Evolutionary conservation across 805 yeast species (phyloP), one percentile per base, ranked within the genome.

Genomic region (Starmerella ratchasimensis): DNA sequence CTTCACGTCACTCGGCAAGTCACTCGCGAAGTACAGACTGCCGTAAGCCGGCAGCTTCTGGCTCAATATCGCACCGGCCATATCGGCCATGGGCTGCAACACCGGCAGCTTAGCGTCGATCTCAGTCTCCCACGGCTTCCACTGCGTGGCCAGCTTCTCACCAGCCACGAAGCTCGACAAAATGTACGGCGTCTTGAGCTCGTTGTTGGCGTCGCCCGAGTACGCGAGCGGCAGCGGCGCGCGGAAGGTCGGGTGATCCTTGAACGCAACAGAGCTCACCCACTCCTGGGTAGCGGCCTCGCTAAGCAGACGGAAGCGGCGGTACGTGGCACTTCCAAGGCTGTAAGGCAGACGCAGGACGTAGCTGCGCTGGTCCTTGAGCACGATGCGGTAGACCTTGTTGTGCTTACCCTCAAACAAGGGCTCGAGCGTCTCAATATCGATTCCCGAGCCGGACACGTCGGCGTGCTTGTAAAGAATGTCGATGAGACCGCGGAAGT

Each of bases 271-370:
- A 7, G 30, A 8, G 25, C 65, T 57, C 38, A 77, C 66, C 57
- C 80, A 90, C 59, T 88, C 97, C 66, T 81, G 64, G 1, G 97
- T 88, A 16, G 98, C 98, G 37, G 76, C 95, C 59, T 88, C 98
- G 55, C 84, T 74, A 56, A 79, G 75, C 52, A 88, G 65, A 49
- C 81, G 76, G 20, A 49, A 45, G 37, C 48, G 42, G 43, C 77
- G 67, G 33, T 72, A 67, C 39, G 74, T 74, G 23, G 76, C 68
- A 37, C 65, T 65, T 40, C 77, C 80, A 16, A 83, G 67, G 35
- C 78, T 80, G 56, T 90, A 90, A 17, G 97, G 98, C 37, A 90
- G 71, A 57, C 98, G 72, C 57, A 90, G 66, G 21, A 81, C 71
- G 47, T 78, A 74, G 8, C 69, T 62, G 48, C 72, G 76, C 2